Evolutionary conservation across 306 rosid genomes (phyloP).

Genomic region (Sphenostylis stenocarpa): DNA sequence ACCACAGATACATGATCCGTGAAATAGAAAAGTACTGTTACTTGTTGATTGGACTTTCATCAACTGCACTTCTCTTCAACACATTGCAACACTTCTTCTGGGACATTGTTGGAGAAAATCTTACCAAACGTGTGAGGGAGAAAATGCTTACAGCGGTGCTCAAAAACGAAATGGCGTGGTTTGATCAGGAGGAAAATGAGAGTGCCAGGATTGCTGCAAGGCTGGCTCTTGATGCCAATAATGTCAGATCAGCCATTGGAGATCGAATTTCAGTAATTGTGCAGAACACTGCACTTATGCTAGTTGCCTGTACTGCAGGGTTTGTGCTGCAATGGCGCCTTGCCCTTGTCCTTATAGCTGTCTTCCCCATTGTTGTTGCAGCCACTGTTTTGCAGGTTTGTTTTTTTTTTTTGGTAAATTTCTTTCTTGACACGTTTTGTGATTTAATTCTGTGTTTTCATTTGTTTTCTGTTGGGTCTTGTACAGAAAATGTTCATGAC

Average conservation of each 20-base stretch:
- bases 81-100: constrained; percentile 93
- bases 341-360: constrained; percentile 92
- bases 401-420: constrained; percentile 13
- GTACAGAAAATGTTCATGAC: constrained; percentile 96
- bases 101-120: constrained; percentile 99
- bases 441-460: constrained; percentile 8
- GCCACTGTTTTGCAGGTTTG: constrained; percentile 96
- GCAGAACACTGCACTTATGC: constrained; percentile 97
- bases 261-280: constrained; percentile 96
- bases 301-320: constrained; percentile 98
- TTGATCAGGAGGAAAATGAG: constrained; percentile 98
- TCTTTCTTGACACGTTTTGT: constrained; percentile 1
- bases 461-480: constrained; percentile 11
- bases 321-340: constrained; percentile 99
- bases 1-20: constrained; percentile 73
- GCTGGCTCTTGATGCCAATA: constrained; percentile 96
- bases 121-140: constrained; percentile 96
- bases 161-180: constrained; percentile 98
- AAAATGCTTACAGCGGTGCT: constrained; percentile 87
- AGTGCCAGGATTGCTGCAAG: constrained; percentile 91
- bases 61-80: constrained; percentile 94
- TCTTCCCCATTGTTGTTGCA: constrained; percentile 96
- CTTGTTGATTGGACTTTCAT: constrained; percentile 92
- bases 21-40: constrained; percentile 88
- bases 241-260: constrained; percentile 98